Conservation (phyloP, 768 basidiomycete species). For the Suillus variegatus region DNA sequence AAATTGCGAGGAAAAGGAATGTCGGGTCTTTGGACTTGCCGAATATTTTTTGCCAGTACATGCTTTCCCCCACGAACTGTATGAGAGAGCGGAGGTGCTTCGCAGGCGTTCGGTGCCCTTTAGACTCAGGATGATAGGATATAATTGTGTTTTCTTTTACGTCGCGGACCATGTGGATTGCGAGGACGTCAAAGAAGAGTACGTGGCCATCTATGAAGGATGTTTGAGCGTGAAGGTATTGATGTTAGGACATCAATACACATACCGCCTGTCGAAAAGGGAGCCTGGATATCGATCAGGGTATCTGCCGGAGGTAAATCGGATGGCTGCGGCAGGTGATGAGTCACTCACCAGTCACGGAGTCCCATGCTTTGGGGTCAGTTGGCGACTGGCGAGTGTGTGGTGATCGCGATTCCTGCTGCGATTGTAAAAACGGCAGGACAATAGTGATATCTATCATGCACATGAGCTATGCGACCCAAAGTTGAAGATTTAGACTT, state of each 20-base stretch:
- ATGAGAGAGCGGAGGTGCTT: constrained; percentile 12
- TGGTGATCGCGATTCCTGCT: too few species aligned
- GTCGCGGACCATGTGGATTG: constrained; percentile 7
- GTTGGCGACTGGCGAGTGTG: too few species aligned
- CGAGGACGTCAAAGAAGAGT: constrained; percentile 2
- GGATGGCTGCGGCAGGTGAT: neutral
- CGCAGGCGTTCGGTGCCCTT: constrained; percentile 4
- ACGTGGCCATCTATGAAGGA: neutral
- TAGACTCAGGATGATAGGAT: constrained; percentile 7
- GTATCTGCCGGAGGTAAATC: neutral
- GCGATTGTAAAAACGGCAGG: neutral
- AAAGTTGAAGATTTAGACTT: constrained; percentile 14
- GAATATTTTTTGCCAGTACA: constrained; percentile 21
- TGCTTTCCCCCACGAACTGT: constrained; percentile 11
- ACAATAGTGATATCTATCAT: constrained; percentile 6
- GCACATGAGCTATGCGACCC: constrained; percentile 6
- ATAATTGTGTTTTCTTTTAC: neutral
- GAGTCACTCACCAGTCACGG: neutral
- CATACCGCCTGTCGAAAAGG: neutral
- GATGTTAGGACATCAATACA: neutral
- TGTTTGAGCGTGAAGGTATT: neutral
- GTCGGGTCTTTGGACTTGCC: constrained; percentile 40
- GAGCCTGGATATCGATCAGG: neutral
- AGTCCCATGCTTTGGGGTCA: too few species aligned
- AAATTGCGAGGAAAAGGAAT: constrained; percentile 45